Conservation (phyloP, 495 filamentous ascomycete species). For the Polyplosphaeria fusca region DNA sequence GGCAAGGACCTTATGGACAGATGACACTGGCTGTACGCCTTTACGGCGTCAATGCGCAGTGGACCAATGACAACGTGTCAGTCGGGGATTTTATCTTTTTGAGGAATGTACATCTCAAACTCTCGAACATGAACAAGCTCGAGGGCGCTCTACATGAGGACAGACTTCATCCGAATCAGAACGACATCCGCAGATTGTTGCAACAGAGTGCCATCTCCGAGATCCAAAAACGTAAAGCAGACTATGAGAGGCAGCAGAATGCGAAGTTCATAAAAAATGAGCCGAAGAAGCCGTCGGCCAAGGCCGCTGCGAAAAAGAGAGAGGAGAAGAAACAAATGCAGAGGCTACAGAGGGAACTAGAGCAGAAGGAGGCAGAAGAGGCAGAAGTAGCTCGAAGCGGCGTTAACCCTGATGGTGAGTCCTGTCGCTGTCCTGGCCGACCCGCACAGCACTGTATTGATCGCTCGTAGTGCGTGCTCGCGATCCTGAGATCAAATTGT, state of each 20-base stretch:
- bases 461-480: slow-evolving; percentile 30
- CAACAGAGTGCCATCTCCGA: background rate
- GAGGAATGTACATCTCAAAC: slow-evolving; percentile 69
- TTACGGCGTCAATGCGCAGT: slow-evolving; percentile 65
- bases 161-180: slow-evolving; percentile 47
- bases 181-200: slow-evolving; percentile 52
- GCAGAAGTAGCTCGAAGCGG: slow-evolving; percentile 16
- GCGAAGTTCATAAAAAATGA: slow-evolving; percentile 41
- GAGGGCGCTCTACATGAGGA: slow-evolving; percentile 74
- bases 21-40: slow-evolving; percentile 68
- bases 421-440: background rate
- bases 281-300: slow-evolving; percentile 30
- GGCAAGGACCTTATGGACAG: slow-evolving; percentile 77
- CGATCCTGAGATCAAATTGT: slow-evolving; percentile 43
- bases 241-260: slow-evolving; percentile 10
- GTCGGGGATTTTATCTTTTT: slow-evolving; percentile 61
- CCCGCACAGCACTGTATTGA: background rate
- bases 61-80: slow-evolving; percentile 53
- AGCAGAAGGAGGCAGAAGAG: slow-evolving; percentile 24
- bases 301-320: slow-evolving; percentile 38
- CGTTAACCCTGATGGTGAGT: slow-evolving; percentile 40
- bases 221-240: slow-evolving; percentile 12
- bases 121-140: slow-evolving; percentile 50
- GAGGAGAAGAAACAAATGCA: slow-evolving; percentile 40
- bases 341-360: slow-evolving; percentile 44